Base-by-base conservation (phyloP, 139 green algal genomes). In the Tetradesmus obliquus region DNA sequence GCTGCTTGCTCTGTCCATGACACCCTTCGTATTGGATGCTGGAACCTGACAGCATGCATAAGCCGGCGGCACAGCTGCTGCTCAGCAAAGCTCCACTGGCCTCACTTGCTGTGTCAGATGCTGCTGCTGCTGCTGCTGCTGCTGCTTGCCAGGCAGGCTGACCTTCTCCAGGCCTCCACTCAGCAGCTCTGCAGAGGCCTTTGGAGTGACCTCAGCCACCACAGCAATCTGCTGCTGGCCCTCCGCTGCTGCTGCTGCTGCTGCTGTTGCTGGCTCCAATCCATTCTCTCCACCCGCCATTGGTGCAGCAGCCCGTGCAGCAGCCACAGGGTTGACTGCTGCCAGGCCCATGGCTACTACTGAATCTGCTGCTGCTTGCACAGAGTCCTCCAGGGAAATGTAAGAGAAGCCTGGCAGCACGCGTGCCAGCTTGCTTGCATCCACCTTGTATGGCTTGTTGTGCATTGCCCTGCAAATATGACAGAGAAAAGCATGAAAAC, bases 391-490 rank as follows among this genome's bases (percentile, higher is more conserved):
- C 2, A 90, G n/a, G 3, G 86, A 71, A 3, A 90, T 90, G 86
- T 84, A 90, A 2, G 76, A 8, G 54, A 90, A 90, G 53, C 58
- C 86, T 5, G 86, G 86, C 3, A 90, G 55, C 53, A 90, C 86
- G 10, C 17, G 71, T 2, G 66, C 55, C 3, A 90, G 55, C 53
- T 90, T 90, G 3, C 22, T 51, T 51, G 71, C 69, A 32, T 90
- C 71, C 19, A 90, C 86, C 71, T 17, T 90, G 86, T 74, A 90
- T 55, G 86, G 86, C 53, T 90, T 90, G 86, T 90, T 90, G 71
- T 90, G 86, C 86, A 90, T 90, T 1, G 86, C 86, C 71, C 86
- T 90, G 71, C 20, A 74, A 15, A 54, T 7, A 22, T 55, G 7
- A 57, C 5, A 13, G 13, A 57, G 5, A 22, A 55, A 6, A 55